Conservation (phyloP, 306 rosid species). For the Mimosa bimucronata region DNA sequence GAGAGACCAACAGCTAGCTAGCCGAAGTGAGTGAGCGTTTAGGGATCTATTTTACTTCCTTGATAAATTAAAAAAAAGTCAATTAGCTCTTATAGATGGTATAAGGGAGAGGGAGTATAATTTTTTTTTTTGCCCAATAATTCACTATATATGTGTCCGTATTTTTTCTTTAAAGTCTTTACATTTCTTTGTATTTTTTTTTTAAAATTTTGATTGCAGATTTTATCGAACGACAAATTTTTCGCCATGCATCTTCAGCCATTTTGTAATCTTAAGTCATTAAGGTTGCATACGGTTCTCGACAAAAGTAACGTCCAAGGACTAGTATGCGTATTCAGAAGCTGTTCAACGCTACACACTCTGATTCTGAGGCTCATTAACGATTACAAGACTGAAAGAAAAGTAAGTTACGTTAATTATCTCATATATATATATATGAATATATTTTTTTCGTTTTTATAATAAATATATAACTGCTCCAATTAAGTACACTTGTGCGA, state of each 20-base stretch:
- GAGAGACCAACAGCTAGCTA: too few species aligned
- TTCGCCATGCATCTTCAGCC: slow-evolving; percentile 53
- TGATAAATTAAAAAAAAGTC: too few species aligned
- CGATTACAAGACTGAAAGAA: slow-evolving; percentile 55
- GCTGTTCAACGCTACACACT: slow-evolving; percentile 59
- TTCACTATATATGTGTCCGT: not conserved
- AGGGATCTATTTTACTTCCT: too few species aligned
- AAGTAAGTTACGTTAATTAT: slow-evolving; percentile 50
- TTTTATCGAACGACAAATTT: slow-evolving; percentile 62
- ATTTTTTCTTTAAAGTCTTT: not conserved
- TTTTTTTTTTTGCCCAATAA: not conserved
- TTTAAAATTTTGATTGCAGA: slow-evolving; percentile 49
- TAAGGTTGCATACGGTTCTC: slow-evolving; percentile 67
- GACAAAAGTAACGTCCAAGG: slow-evolving; percentile 63
- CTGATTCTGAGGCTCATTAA: slow-evolving; percentile 58
- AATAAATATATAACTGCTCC: not conserved
- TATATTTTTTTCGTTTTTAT: not conserved
- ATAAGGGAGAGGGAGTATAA: too few species aligned
- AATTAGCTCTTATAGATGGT: too few species aligned
- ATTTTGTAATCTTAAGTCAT: slow-evolving; percentile 59
- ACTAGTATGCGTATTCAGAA: slow-evolving; percentile 65
- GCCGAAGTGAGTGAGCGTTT: too few species aligned
- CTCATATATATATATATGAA: not conserved
- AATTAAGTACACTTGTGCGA: not conserved
- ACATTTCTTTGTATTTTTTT: not conserved